Conservation (phyloP, 805 yeast species). For the Metschnikowia kofuensis region DNA sequence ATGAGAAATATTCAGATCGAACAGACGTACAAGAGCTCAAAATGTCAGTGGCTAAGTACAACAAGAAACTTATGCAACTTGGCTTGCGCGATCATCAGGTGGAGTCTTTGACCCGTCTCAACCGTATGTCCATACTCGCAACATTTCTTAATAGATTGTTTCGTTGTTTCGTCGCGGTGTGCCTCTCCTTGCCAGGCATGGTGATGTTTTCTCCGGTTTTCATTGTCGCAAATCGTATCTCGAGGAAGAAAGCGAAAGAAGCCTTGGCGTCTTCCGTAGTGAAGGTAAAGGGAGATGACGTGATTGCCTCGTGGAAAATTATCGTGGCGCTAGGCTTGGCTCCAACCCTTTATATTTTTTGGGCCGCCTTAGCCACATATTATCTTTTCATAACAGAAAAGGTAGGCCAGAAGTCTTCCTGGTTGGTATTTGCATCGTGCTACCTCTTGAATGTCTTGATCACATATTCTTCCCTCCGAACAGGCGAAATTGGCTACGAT, state of each 20-base stretch:
- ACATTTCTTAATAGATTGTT: constrained; percentile 26
- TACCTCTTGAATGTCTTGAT: constrained; percentile 38
- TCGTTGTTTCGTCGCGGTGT: constrained; percentile 28
- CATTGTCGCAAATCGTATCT: constrained; percentile 31
- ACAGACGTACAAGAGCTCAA: constrained; percentile 34
- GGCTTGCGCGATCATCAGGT: constrained; percentile 44
- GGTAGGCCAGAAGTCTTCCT: constrained; percentile 10
- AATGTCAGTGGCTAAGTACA: constrained; percentile 31
- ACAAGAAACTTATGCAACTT: constrained; percentile 26
- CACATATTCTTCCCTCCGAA: constrained; percentile 40
- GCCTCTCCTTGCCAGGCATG: constrained; percentile 37
- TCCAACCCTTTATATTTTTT: constrained; percentile 38
- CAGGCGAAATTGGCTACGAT: constrained; percentile 43
- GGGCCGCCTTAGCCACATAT: constrained; percentile 31
- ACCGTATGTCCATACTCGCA: constrained; percentile 21
- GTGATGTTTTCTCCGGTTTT: constrained; percentile 41
- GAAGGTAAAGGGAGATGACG: constrained; percentile 41
- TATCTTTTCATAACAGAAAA: constrained; percentile 17
- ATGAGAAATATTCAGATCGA: constrained; percentile 29
- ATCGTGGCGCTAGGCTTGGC: constrained; percentile 41
- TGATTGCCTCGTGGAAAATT: constrained; percentile 43
- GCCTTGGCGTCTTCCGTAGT: constrained; percentile 40
- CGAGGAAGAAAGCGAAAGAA: constrained; percentile 33
- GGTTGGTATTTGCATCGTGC: constrained; percentile 26
- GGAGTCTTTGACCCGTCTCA: constrained; percentile 24